Conservation (phyloP, 176 grass and related monocot genomes). For the Aegilops tauschii region DNA sequence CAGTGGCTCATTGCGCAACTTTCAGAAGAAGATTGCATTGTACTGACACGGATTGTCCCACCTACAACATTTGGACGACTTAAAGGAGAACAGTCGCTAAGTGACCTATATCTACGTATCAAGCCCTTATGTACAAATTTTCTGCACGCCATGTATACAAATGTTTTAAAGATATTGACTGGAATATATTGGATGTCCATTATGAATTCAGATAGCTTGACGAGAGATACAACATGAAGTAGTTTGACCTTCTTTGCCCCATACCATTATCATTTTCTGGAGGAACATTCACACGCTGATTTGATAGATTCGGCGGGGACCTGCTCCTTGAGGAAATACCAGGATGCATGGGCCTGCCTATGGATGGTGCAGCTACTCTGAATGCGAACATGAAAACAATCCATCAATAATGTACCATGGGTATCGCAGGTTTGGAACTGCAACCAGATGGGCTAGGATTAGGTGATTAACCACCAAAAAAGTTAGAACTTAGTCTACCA, state of each 20-base stretch:
- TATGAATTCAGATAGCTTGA: conserved; percentile 15
- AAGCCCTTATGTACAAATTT: not conserved
- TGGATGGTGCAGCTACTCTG: conserved; percentile 21
- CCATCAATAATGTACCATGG: conserved; percentile 8
- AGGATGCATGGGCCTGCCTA: conserved; percentile 17
- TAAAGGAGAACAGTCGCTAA: conserved; percentile 1
- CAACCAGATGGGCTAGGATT: not conserved
- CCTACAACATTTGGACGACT: not conserved
- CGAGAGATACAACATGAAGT: conserved; percentile 13
- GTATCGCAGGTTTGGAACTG: conserved; percentile 3
- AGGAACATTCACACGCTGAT: conserved; percentile 22
- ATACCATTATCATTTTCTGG: conserved; percentile 33
- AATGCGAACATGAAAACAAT: conserved; percentile 11
- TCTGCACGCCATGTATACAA: not conserved
- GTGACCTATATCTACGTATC: not conserved
- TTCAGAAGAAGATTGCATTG: not conserved
- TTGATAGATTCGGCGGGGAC: conserved; percentile 28
- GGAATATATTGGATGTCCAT: not conserved
- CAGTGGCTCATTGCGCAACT: not conserved
- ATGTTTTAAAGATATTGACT: not conserved
- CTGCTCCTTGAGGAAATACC: conserved; percentile 37
- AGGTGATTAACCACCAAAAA: not conserved
- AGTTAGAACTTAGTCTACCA: not conserved
- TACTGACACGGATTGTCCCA: not conserved
- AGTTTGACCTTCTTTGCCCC: conserved; percentile 52